Base-by-base conservation (phyloP, 2,329 filamentous ascomycete genomes). In the Albophoma yamanashiensis region DNA sequence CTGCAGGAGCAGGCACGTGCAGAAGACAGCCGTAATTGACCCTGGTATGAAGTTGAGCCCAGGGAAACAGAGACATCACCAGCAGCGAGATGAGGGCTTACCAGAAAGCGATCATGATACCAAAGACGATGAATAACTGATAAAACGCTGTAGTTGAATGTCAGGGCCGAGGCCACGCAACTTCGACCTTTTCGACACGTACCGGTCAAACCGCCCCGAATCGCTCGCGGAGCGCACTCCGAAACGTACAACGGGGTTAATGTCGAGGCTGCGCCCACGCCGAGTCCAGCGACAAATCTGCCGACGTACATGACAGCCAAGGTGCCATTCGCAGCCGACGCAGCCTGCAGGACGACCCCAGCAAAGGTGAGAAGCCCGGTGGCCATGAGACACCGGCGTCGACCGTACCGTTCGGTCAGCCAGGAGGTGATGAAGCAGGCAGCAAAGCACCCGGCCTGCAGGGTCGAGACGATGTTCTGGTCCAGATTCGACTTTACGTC, bases 391-490 rank as follows among this genome's bases (percentile, higher is more conserved):
- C 78, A 77, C 17, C 64, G 67, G 55, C 81, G 80, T 58, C 86
- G 79, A 20, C 86, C 86, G 64, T 73, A 82, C 64, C 69, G 73
- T 65, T 85, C 82, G 6, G 82, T 77, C 52, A 81, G 66, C 75
- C 77, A 83, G 40, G 77, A 78, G 8, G 81, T 80, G 59, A 82
- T 62, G 63, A 89, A 77, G 61, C 84, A 84, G 42, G 86, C 85
- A 58, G 82, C 76, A 70, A 89, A 89, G 63, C 84, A 87, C 57
- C 87, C 87, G 50, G 82, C 86, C 72, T 89, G 86, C 12, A 89
- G 79, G 0, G 83, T 87, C n/a, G 85, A 88, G 36, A 89, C 87
- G 61, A 90, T 78, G 63, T 88, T 89, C 64, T 86, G 83, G 55
- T 80, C 81, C 56, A 88, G 74, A 64, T 85, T 79, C 38, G 81